Evolutionary conservation across 2,329 filamentous ascomycete genomes (phyloP), one percentile per base, ranked within the genome.

Genomic region (Colletotrichum zoysiae): DNA sequence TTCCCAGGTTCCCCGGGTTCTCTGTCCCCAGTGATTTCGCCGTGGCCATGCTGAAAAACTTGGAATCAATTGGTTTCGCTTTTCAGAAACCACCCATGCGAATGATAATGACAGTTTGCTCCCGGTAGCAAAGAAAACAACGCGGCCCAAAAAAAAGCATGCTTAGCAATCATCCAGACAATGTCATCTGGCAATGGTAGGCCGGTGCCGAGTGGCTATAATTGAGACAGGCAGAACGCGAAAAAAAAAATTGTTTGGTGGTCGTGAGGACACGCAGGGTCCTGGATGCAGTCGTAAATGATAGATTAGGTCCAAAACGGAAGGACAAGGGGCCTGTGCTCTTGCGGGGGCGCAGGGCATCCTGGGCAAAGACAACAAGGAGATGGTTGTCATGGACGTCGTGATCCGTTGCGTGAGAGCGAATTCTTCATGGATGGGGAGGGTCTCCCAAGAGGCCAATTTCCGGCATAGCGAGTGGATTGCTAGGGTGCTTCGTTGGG

Each of bases 371-470:
- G 55, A 65, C 53, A 33, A 66, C 55, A 71, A 74, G 60, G 71
- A 74, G 62, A 74, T 57, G 46, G 56, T 68, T 59, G 68, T 74
- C 73, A 71, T 74, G 58, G 68, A 73, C 68, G 65, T 74, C 73
- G 71, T 74, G 71, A 72, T 74, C 73, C 60, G 71, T 74, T 73
- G 73, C 73, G 67, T 71, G 53, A 53, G 66, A 69, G 67, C 66
- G 63, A 73, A 69, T 65, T 68, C 60, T 70, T 74, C 73, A 67
- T 74, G 67, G 71, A 58, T 65, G 65, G 67, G 64, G 58, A 56
- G 35, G 33, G 68, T 53, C 55, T 33, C 35, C 67, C 64, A 56
- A 46, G 48, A 57, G 65, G 58, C 70, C 58, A 61, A 44, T 38
- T 55, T 65, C 33, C 65, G 62, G 66, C 58, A 33, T 50, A 70